Evolutionary conservation across 2,329 filamentous ascomycete genomes (phyloP).

Genomic region (Aureobasidium sp.): DNA sequence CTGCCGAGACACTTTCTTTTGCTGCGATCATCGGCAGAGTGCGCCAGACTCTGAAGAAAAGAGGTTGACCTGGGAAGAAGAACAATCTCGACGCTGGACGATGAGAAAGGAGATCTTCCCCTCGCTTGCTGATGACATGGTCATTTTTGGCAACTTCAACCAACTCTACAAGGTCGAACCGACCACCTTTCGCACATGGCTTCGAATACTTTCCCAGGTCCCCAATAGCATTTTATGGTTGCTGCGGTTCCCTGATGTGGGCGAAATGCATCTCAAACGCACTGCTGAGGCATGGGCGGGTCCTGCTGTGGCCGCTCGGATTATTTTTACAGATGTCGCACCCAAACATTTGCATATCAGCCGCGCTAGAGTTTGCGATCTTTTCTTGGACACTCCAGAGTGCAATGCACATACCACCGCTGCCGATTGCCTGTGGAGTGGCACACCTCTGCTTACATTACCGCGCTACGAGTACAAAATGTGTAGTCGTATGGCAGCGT

Average conservation of each 20-base stretch:
- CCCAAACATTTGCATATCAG: conserved; percentile 92
- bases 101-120: conserved; percentile 95
- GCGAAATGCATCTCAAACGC: conserved; percentile 74
- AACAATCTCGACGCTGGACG: conserved; percentile 74
- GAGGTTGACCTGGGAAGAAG: conserved; percentile 70
- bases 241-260: conserved; percentile 89
- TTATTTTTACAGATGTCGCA: conserved; percentile 94
- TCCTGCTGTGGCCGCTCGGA: conserved; percentile 72
- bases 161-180: conserved; percentile 99
- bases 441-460: conserved; percentile 82
- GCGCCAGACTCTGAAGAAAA: conserved; percentile 64
- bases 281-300: conserved; percentile 82
- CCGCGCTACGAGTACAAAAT: conserved; percentile 96
- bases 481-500: conserved; percentile 97
- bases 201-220: conserved; percentile 77
- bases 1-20: conserved; percentile 93
- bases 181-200: conserved; percentile 90
- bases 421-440: conserved; percentile 92
- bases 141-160: conserved; percentile 97
- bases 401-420: conserved; percentile 98
- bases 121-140: conserved; percentile 66
- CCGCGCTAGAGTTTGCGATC: conserved; percentile 81
- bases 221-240: conserved; percentile 92
- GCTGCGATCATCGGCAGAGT: conserved; percentile 92
- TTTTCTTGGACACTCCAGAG: conserved; percentile 95